Percentiles rank a stretch among this genome's conserved stretches.
Evolutionary conservation across 148 eudicot genomes (phyloP).

Genomic region (Silene conica): DNA sequence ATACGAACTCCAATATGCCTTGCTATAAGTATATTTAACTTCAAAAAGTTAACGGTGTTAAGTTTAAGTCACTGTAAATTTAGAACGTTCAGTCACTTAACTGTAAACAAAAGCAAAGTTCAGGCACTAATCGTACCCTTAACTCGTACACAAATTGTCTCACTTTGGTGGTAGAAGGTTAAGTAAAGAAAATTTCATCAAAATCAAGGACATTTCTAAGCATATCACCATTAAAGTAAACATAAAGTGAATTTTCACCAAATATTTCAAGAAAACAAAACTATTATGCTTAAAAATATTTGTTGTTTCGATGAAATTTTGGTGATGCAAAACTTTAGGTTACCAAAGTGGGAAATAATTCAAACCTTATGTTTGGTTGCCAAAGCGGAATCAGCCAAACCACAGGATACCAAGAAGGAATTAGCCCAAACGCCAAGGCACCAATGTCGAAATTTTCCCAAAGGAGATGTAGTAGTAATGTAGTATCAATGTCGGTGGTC

Average conservation of each 20-base stretch:
- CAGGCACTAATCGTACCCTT: no score
- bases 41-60: no score
- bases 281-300: neutral
- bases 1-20: no score
- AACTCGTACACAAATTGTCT: neutral
- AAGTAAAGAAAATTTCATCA: neutral
- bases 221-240: neutral
- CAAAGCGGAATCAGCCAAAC: neutral
- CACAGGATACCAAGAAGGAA: neutral
- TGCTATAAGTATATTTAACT: no score
- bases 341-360: neutral
- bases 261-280: no score
- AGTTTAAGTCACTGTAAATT: no score
- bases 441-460: neutral
- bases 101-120: no score
- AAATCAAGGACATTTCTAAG: neutral
- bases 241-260: neutral
- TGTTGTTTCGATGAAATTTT: neutral
- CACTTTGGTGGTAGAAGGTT: neutral
- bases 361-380: neutral
- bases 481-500: slow-evolving; percentile 26
- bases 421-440: neutral
- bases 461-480: neutral
- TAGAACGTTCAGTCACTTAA: no score
- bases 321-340: neutral